These are phyloP conservation scores for Annulohypoxylon moriforme DNA, from an alignment of 495 filamentous ascomycete species.

Conservation along the genomic window DNA sequence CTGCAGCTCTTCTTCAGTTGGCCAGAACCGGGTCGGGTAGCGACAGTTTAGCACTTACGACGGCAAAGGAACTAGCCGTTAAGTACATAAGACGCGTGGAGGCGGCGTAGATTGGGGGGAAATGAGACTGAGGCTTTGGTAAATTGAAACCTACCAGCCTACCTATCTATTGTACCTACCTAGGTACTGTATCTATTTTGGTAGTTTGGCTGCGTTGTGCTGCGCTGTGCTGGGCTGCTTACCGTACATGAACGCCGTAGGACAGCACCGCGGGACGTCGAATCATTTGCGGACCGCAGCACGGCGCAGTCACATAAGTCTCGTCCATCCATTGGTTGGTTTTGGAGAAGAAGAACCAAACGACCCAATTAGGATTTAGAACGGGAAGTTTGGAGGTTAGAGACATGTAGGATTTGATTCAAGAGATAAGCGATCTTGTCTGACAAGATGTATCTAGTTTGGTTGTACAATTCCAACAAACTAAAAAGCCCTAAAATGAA, in stretches of 20 bases:
- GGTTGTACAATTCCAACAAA: background rate
- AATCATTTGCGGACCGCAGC: background rate
- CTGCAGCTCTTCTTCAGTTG: background rate
- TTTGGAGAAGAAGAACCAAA: background rate
- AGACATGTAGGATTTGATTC: background rate
- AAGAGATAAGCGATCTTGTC: background rate
- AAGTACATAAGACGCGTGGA: background rate
- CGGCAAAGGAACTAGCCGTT: background rate
- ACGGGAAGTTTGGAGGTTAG: background rate
- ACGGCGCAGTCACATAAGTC: conserved; percentile 7
- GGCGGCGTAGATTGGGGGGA: background rate
- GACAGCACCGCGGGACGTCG: background rate
- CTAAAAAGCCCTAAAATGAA: background rate
- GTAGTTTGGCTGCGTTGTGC: background rate
- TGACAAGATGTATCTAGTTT: background rate
- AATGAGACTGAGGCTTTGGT: conserved; percentile 16
- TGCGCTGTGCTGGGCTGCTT: background rate
- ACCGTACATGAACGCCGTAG: background rate
- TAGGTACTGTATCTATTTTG: conserved; percentile 8
- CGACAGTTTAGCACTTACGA: background rate
- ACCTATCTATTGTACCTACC: background rate
- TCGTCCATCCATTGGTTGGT: background rate
- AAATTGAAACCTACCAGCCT: background rate
- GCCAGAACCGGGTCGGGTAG: background rate
- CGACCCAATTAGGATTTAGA: background rate